A percentile compares a stretch with the other conserved stretches of the same genome.
Conservation (phyloP, 2,329 filamentous ascomycete genomes). For the Apiospora phragmitis region DNA sequence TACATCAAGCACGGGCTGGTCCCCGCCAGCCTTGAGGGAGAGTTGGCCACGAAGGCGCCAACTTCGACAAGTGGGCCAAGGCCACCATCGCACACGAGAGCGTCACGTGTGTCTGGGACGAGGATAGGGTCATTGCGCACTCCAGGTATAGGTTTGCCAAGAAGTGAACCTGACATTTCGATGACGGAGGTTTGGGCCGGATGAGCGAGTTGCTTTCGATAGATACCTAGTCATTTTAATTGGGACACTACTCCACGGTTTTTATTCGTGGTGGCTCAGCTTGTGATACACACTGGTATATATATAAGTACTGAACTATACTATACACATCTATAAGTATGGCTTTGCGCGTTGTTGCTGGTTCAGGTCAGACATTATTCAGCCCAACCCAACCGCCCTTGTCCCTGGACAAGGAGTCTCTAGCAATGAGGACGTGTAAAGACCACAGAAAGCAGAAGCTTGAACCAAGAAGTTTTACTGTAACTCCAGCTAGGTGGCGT, state of each 20-base stretch:
- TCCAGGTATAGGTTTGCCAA: background rate
- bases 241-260: no score
- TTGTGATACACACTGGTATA: no score
- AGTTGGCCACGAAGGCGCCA: conserved; percentile 11
- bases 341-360: no score
- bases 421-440: no score
- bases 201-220: no score
- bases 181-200: background rate
- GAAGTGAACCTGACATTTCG: background rate
- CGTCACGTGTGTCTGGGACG: conserved; percentile 14
- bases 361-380: no score
- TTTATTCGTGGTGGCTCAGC: no score
- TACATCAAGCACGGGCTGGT: conserved; percentile 13
- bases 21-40: conserved; percentile 10
- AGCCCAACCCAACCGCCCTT: no score
- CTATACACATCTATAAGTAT: no score
- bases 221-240: background rate
- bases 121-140: conserved; percentile 12
- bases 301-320: no score
- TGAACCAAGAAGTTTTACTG: background rate
- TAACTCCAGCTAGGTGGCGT: background rate
- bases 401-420: no score
- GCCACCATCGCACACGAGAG: conserved; percentile 12
- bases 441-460: background rate
- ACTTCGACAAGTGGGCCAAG: conserved; percentile 17